Evolutionary conservation across 192 early-diverging fungal genomes (phyloP), one percentile per base, ranked within the genome.

Genomic region (Coemansia sp.): DNA sequence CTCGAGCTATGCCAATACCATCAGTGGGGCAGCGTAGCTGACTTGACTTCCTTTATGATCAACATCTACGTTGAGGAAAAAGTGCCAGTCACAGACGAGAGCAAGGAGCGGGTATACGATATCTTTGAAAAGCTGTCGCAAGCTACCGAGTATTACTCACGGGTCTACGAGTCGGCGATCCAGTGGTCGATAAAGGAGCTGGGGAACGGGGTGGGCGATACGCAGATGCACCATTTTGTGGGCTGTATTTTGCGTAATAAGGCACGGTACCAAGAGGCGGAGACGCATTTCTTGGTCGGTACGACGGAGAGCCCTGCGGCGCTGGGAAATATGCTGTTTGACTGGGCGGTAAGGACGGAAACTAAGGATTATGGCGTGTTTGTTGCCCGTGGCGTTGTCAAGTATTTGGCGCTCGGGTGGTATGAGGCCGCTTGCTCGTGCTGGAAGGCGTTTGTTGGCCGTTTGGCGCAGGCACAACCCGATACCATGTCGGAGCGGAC

Each of bases 241-340:
- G 75, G 68, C 2, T 73, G 73, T 34, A 57, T 87, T 36, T 63
- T 67, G 75, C 67, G 72, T 61, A 64, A 69, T 87, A 93, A 93
- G 50, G 86, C 84, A 41, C 76, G 87, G 55, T 96, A 92, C 69
- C 82, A 80, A 66, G 87, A 92, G 58, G 94, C 95, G 48, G 96
- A 98, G 73, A 73, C 79, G 63, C 96, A 98, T 77, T 90, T 94
- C 46, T 61, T 94, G 44, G 87, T 94, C 27, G 96, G 96, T 44
- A 92, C 92, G 8, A 50, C 88, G 15, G 93, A 94, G 67, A 94
- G 92, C 69, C 92, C 91, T 17, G 78, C 84, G 63, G 84, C 89
- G 21, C 70, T 90, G 14, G 96, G 90, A 1, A 73, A 85, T 37
- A 89, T 96, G 85, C 87, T 90, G 29, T 89, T 81, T 63, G 92